phyloP scores from a whole-genome alignment of 2,329 filamentous ascomycete species.

The Myriosclerotinia duriaeana region DNA sequence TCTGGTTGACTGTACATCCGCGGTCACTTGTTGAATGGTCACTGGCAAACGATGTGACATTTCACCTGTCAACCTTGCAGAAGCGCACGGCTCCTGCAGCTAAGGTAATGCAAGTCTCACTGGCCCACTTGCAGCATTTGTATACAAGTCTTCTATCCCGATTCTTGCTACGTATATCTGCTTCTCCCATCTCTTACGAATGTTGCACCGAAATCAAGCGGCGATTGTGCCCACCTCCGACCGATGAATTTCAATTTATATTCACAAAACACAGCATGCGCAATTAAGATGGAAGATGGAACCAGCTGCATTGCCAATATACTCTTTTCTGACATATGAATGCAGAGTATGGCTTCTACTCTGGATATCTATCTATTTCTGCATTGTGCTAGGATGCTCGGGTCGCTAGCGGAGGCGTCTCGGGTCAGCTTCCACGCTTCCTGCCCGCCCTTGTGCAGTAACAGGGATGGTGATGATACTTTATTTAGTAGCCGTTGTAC shows the following conservation, averaged over 20 bases:
- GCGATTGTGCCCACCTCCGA: conserved; percentile 5
- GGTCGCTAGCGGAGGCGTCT: conserved; percentile 5
- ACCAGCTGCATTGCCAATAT: neutral
- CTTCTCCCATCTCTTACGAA: neutral
- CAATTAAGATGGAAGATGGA: neutral
- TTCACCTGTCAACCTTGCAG: conserved; percentile 12
- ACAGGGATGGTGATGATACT: conserved; percentile 14
- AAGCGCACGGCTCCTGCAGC: neutral
- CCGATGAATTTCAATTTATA: neutral
- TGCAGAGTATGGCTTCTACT: neutral
- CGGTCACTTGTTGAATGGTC: neutral
- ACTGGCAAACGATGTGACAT: conserved; percentile 10
- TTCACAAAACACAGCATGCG: conserved; percentile 8
- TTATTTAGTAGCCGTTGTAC: conserved; percentile 14
- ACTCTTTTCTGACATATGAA: neutral
- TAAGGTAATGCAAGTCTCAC: neutral
- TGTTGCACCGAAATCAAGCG: neutral
- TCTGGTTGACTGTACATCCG: conserved; percentile 4
- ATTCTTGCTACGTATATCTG: neutral
- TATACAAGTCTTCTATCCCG: neutral
- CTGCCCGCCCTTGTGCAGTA: neutral
- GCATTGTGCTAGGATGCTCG: conserved; percentile 2
- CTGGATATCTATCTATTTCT: neutral
- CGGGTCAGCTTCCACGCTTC: conserved; percentile 22
- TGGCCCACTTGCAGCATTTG: neutral